A percentile compares a stretch with the other conserved stretches of the same genome.
Conservation (phyloP, 805 yeast species). For the Phaffomyces opuntiae region DNA sequence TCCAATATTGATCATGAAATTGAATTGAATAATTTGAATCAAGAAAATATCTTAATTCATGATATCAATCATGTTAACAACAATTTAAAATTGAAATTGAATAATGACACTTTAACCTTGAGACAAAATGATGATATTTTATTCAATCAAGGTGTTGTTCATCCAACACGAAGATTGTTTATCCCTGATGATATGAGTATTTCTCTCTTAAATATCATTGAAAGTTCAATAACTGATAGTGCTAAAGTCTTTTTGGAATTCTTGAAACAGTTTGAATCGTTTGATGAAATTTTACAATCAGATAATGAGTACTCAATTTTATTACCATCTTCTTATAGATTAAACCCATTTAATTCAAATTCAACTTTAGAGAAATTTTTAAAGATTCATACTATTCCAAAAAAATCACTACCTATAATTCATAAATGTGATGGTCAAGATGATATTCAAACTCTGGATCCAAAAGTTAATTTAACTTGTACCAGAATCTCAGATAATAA, state of each 20-base stretch:
- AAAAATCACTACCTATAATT: slow-evolving; percentile 39
- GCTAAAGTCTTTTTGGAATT: slow-evolving; percentile 35
- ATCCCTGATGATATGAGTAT: slow-evolving; percentile 54
- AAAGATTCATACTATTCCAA: slow-evolving; percentile 63
- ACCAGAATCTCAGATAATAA: slow-evolving; percentile 31
- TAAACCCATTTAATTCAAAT: slow-evolving; percentile 39
- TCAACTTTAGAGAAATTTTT: slow-evolving; percentile 46
- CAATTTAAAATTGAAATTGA: slow-evolving; percentile 17
- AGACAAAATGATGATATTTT: slow-evolving; percentile 52
- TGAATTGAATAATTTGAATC: slow-evolving; percentile 26
- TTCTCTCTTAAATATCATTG: slow-evolving; percentile 46
- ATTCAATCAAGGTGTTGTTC: slow-evolving; percentile 81
- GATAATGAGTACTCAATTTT: slow-evolving; percentile 49
- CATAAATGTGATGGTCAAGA: slow-evolving; percentile 36
- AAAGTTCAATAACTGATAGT: slow-evolving; percentile 38
- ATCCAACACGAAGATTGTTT: slow-evolving; percentile 49
- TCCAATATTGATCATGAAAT: slow-evolving; percentile 42
- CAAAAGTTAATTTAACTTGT: slow-evolving; percentile 39
- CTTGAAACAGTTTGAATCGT: slow-evolving; percentile 35
- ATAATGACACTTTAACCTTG: slow-evolving; percentile 18
- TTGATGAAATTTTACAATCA: slow-evolving; percentile 35
- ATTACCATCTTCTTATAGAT: slow-evolving; percentile 53
- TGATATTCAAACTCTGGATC: slow-evolving; percentile 35
- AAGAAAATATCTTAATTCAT: slow-evolving; percentile 17
- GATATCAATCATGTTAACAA: slow-evolving; percentile 5